These are phyloP conservation scores for Lichtheimia corymbifera DNA, from an alignment of 371 early-diverging fungal genomes.

Conservation along the genomic window DNA sequence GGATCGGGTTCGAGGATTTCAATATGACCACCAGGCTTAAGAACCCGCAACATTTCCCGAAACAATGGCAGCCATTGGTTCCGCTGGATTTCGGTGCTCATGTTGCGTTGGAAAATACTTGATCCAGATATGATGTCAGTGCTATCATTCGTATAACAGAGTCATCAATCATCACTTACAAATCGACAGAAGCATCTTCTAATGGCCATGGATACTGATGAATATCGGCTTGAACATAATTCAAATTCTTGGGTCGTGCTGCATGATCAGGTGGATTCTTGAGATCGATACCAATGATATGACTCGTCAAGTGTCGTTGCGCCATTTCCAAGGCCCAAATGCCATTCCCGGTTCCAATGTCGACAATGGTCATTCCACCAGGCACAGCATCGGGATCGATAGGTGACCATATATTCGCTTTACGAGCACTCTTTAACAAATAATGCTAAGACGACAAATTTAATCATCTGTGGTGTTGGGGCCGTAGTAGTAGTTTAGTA, in stretches of 20 bases:
- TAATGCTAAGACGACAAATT: slow-evolving; percentile 34
- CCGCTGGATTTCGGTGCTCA: slow-evolving; percentile 29
- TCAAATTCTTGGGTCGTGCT: slow-evolving; percentile 32
- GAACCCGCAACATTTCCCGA: slow-evolving; percentile 42
- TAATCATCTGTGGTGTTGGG: too few species aligned
- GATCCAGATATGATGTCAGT: not conserved
- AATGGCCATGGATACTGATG: slow-evolving; percentile 38
- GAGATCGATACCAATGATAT: slow-evolving; percentile 57
- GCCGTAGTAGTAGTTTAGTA: slow-evolving; percentile 3
- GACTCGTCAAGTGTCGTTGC: slow-evolving; percentile 38
- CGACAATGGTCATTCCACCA: slow-evolving; percentile 39
- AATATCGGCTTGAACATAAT: slow-evolving; percentile 31
- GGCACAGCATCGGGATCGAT: slow-evolving; percentile 30
- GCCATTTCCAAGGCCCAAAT: slow-evolving; percentile 69
- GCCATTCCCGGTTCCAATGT: slow-evolving; percentile 54
- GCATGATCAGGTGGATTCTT: slow-evolving; percentile 42
- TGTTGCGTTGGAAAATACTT: slow-evolving; percentile 46
- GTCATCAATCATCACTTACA: slow-evolving; percentile 24
- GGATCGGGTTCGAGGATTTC: slow-evolving; percentile 43
- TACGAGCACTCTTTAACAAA: slow-evolving; percentile 44
- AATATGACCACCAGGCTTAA: slow-evolving; percentile 45
- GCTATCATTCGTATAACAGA: not conserved
- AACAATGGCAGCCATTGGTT: slow-evolving; percentile 36
- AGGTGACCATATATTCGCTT: slow-evolving; percentile 39
- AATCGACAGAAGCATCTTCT: slow-evolving; percentile 33